Evolutionary conservation across 2,329 filamentous ascomycete species (phyloP), one percentile per base, ranked within the genome.

Genomic region (Hypoxylon sp.): DNA sequence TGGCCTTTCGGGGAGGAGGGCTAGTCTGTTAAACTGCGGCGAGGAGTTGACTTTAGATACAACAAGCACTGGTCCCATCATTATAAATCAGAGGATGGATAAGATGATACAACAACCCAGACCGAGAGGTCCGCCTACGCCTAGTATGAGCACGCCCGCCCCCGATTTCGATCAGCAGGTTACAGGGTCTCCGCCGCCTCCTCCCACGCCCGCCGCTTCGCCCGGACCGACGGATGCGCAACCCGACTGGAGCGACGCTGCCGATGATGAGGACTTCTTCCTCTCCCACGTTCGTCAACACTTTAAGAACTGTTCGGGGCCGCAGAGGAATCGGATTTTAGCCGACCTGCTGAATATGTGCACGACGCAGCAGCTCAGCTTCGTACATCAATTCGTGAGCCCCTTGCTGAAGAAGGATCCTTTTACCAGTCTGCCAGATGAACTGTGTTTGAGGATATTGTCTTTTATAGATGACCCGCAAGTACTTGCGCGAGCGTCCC

Each of bases 401-500:
- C 96, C 96, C 27, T 82, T 96, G 67, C 81, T 99, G 69, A 97
- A 97, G 81, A 97, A 97, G 78, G 96, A 99, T 77, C 96, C 96
- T 0, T 98, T 99, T 75, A 93, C 91, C 53, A 92, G 91, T 62
- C 85, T 99, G 57, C 96, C 96, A 0, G 94, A 97, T 75, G 96
- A 99, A 80, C 82, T 99, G 45, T 98, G 95, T 78, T 82, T 99
- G 65, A 85, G 94, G 74, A 92, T 99, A 70, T 85, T 99, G 53
- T 97, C 95, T 45, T 99, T 97, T 77, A 95, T 99, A 75, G 96
- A 99, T 75, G 96, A 99, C 75, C 94, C 96, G 1, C 96, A 94
- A 77, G 96, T 96, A 2, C 85, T 99, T 48, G 95, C 94, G 39
- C 88, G 96, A 76, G 92, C 96, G 55, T 97, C 95, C 4, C 95